A percentile compares a stretch with the other conserved stretches of the same genome.
These are phyloP conservation scores for Talaromyces sp. DNA, from an alignment of 2,329 filamentous ascomycete species.

Conservation along the genomic window DNA sequence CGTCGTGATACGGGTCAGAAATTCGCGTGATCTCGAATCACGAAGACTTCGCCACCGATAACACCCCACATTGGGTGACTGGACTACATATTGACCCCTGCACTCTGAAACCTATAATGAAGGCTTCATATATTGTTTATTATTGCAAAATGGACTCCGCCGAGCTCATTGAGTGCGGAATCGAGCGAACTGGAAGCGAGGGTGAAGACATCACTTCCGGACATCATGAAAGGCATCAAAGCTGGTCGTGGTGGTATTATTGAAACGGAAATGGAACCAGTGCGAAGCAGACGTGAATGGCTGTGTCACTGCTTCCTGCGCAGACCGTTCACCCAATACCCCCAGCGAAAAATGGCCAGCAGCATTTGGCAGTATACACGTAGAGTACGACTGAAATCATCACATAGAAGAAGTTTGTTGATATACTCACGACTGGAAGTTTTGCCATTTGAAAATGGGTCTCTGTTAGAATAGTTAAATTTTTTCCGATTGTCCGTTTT, in stretches of 20 bases:
- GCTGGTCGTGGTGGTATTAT: not conserved
- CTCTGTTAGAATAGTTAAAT: not conserved
- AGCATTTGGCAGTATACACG: not conserved
- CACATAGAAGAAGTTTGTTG: not conserved
- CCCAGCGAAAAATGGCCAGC: not conserved
- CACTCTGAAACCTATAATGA: too few relatives aligned
- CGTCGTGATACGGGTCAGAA: not conserved
- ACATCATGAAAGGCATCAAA: not conserved
- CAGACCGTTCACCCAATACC: not conserved
- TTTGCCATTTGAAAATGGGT: not conserved
- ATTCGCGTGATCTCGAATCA: not conserved
- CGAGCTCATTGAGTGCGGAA: too few relatives aligned
- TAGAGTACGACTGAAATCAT: not conserved
- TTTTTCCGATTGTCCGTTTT: not conserved
- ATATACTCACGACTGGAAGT: not conserved
- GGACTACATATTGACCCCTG: too few relatives aligned
- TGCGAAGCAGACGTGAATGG: not conserved
- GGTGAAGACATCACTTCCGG: too few relatives aligned
- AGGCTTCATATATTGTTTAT: too few relatives aligned
- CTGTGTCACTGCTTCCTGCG: not conserved
- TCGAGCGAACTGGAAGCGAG: too few relatives aligned
- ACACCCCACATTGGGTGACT: too few relatives aligned
- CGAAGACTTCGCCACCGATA: not conserved
- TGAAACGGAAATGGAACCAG: not conserved
- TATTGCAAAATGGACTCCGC: too few relatives aligned